Conservation (phyloP, 768 basidiomycete species). For the Kwoniella botswanensis region DNA sequence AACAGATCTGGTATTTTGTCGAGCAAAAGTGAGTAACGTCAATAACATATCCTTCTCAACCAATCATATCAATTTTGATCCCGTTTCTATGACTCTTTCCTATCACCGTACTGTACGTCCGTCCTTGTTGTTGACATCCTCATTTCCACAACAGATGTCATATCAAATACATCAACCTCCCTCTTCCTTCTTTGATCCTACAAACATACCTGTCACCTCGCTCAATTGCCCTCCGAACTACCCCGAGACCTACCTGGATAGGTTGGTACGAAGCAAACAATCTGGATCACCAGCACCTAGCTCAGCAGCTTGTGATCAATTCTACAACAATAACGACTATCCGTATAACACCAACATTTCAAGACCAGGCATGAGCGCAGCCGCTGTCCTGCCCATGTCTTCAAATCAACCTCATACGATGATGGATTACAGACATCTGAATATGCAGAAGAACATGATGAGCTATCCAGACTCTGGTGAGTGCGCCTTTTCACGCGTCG, state of each 20-base stretch:
- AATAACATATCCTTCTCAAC: neutral
- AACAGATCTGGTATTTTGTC: neutral
- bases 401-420: conserved; percentile 3
- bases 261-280: conserved; percentile 5
- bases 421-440: neutral
- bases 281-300: neutral
- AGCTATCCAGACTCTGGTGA: neutral
- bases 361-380: conserved; percentile 16
- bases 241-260: conserved; percentile 13
- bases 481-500: neutral
- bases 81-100: neutral
- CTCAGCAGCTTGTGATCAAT: conserved; percentile 11
- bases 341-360: neutral
- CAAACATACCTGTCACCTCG: neutral
- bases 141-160: neutral
- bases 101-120: neutral
- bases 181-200: conserved; percentile 8
- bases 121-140: neutral
- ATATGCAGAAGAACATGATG: neutral
- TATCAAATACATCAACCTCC: conserved; percentile 1
- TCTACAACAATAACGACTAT: conserved; percentile 2
- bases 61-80: neutral
- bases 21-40: neutral
- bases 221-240: conserved; percentile 1
- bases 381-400: conserved; percentile 1